Base-by-base conservation (phyloP, 1,284 basidiomycete species). In the Neonothopanus nambi region DNA sequence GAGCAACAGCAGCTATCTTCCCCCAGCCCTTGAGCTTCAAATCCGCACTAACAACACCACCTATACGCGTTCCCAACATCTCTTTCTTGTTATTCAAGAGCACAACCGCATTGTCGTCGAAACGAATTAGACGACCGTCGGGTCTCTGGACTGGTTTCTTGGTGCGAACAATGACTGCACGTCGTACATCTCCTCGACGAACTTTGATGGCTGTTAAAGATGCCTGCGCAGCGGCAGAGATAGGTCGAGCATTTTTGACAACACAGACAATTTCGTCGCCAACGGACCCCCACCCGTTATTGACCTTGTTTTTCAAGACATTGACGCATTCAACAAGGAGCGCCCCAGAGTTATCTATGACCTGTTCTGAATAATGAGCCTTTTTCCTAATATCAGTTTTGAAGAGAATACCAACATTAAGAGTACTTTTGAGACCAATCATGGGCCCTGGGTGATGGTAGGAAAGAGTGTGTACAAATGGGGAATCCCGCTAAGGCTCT, bases 261-360 rank as follows among this genome's bases (percentile, higher is more conserved):
- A 99, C 95, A 56, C 95, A 95, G 57, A 98, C 94, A 57, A 98
- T 94, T 72, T 98, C 96, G 75, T 99, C 97, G 44, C 96, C 96
- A 59, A 88, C 82, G 37, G 79, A 78, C 53, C 85, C 88, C 80
- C 81, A 85, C 67, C 97, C 82, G 75, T 92, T 81, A 82, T 93
- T 81, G 75, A 93, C 92, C 74, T 98, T 98, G 72, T 93, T 88
- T 73, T 98, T 97, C 56, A 98, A 80, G 20, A 99, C 87, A 69
- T 99, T 98, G 70, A 99, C 93, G 66, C 95, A 97, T 77, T 98
- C 96, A 38, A 96, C 90, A 55, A 97, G 77, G 58, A 98, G 79
- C 2, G 93, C 96, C 53, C 96, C 96, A n/a, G 96, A 96, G 75
- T 99, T 99, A 81, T 98, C 96, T 70, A 98, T 97, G 63, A 95